These are phyloP conservation scores for Thalassia testudinum DNA, from an alignment of 116 monocot species.

Conservation along the genomic window DNA sequence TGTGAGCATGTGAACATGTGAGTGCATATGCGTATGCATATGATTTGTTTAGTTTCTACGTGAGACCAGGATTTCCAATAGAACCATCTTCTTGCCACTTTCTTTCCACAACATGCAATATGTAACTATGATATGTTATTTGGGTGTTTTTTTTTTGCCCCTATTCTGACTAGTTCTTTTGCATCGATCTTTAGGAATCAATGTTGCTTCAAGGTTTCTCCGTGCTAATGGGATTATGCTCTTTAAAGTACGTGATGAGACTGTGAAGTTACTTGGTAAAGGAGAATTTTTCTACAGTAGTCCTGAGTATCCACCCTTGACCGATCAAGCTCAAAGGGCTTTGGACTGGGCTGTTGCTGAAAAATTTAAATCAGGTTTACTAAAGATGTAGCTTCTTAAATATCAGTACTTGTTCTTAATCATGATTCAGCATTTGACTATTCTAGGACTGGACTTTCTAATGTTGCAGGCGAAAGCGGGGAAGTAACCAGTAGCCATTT, in stretches of 20 bases:
- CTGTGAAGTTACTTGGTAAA: slow-evolving; percentile 72
- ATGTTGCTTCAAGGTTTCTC: slow-evolving; percentile 70
- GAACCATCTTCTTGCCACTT: no score
- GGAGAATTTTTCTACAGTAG: slow-evolving; percentile 69
- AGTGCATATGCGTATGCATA: no score
- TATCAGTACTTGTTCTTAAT: neutral
- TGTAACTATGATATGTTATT: no score
- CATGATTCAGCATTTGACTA: neutral
- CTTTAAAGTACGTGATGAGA: slow-evolving; percentile 65
- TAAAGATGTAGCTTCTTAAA: neutral
- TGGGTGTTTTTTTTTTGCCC: no score
- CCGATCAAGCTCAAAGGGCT: slow-evolving; percentile 77
- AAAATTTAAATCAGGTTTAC: slow-evolving; percentile 71
- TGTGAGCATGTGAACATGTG: no score
- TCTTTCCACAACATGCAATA: no score
- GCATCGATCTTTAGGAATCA: slow-evolving; percentile 41
- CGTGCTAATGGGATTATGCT: slow-evolving; percentile 72
- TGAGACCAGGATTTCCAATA: no score
- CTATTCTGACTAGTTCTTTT: no score
- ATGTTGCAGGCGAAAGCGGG: slow-evolving; percentile 43
- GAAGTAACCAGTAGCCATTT: slow-evolving; percentile 73
- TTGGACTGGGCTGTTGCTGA: slow-evolving; percentile 86
- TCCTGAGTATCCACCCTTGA: slow-evolving; percentile 68
- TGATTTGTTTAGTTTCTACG: no score
- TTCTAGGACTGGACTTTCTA: no score